Evolutionary conservation across 768 basidiomycete genomes (phyloP).

Genomic region (Trichaptum fuscoviolaceum): DNA sequence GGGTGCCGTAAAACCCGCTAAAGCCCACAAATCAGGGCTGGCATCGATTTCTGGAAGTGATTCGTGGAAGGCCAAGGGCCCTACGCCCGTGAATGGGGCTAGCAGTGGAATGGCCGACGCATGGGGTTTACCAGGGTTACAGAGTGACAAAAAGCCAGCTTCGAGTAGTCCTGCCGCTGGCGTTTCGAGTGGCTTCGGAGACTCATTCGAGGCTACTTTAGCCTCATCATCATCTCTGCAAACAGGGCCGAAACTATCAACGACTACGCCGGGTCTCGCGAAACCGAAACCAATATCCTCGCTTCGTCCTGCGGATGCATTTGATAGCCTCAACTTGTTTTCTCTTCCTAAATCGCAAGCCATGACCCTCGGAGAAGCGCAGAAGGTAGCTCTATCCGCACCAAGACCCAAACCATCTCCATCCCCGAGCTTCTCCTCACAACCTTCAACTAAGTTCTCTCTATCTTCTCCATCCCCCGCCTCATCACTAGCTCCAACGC

Average conservation of each 20-base stretch:
- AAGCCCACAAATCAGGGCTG: constrained; percentile 22
- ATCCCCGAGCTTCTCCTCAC: constrained; percentile 20
- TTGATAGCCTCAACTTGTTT: constrained; percentile 64
- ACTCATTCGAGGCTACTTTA: constrained; percentile 40
- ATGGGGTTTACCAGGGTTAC: background rate
- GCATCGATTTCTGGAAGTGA: constrained; percentile 14
- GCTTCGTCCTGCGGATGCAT: constrained; percentile 51
- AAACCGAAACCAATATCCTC: constrained; percentile 18
- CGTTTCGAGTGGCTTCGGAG: constrained; percentile 46
- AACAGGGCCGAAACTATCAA: constrained; percentile 10
- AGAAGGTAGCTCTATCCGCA: constrained; percentile 33
- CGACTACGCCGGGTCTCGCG: constrained; percentile 3
- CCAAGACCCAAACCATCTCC: constrained; percentile 25
- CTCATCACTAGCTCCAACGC: constrained; percentile 21
- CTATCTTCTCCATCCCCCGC: constrained; percentile 30
- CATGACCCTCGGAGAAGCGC: constrained; percentile 72
- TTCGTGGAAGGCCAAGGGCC: constrained; percentile 32
- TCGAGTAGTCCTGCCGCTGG: background rate
- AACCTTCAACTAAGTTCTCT: constrained; percentile 18
- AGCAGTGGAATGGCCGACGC: background rate
- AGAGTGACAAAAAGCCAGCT: background rate
- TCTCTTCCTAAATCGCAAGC: constrained; percentile 39
- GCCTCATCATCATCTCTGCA: constrained; percentile 16
- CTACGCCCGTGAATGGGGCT: background rate
- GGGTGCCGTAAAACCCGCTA: constrained; percentile 31